These are phyloP conservation scores for Boletus reticulatus DNA, from an alignment of 768 basidiomycete species.

Conservation along the genomic window DNA sequence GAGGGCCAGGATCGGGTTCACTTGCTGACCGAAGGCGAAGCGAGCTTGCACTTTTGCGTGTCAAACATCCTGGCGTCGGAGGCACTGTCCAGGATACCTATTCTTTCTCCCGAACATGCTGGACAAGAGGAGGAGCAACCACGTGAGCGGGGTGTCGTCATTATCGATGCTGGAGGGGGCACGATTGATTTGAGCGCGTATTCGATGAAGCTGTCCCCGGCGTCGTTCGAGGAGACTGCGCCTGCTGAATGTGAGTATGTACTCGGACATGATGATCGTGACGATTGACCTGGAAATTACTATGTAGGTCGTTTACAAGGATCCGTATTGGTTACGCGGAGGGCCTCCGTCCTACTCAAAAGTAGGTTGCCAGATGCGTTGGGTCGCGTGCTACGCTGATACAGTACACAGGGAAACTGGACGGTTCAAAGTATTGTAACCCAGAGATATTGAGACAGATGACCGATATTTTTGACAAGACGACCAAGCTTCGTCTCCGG, in stretches of 20 bases:
- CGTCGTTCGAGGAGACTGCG: conserved; percentile 39
- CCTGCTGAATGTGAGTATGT: conserved; percentile 33
- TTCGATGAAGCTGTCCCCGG: conserved; percentile 38
- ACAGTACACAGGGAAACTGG: conserved; percentile 24
- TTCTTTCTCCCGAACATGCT: conserved; percentile 15
- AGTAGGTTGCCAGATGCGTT: conserved; percentile 7
- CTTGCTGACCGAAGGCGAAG: conserved; percentile 66
- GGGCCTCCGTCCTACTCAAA: conserved; percentile 33
- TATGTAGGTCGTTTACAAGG: conserved; percentile 44
- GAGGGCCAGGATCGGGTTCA: conserved; percentile 43
- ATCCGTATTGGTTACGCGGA: conserved; percentile 37
- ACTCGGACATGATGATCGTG: not conserved
- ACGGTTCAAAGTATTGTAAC: conserved; percentile 30
- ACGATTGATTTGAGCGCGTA: conserved; percentile 44
- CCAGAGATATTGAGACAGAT: conserved; percentile 37
- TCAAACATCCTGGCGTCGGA: conserved; percentile 43
- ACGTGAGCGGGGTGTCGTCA: conserved; percentile 35
- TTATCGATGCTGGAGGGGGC: conserved; percentile 53
- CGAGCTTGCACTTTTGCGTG: conserved; percentile 57
- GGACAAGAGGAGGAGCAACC: conserved; percentile 22
- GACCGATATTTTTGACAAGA: conserved; percentile 37
- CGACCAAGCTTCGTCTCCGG: conserved; percentile 44
- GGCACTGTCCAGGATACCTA: conserved; percentile 14
- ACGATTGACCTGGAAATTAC: not conserved
- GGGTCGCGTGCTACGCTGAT: not conserved